Evolutionary conservation across 768 basidiomycete genomes (phyloP), one percentile per base, ranked within the genome.

Genomic region (Phanerochaete carnosa): DNA sequence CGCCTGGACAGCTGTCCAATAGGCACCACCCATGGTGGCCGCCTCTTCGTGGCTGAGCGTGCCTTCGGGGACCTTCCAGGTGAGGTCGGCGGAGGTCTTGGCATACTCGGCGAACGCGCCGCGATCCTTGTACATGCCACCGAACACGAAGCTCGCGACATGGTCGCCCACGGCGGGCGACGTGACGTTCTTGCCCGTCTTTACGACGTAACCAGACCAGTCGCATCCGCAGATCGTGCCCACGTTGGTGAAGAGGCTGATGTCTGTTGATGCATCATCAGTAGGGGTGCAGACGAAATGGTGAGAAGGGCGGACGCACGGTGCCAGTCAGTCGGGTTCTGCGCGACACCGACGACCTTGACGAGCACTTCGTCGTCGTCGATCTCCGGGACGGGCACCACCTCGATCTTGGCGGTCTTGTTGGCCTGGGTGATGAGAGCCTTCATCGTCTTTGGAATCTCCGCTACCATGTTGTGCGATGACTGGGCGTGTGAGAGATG

Each of bases 31-130:
- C 47, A 64, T 50, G 9, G 63, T 62, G 1, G 64, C 66, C 3
- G 66, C 66, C 46, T 68, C 54, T 51, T 67, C 68, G 45, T 66
- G 58, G 2, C 53, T 51, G 23, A 70, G 45, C 35, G 66, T 64
- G 4, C 59, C 62, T 19, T 26, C 37, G 11, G 68, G 68, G 1
- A 70, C 63, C 45, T 62, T 57, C 69, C 67, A 70, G 7, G 55
- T 58, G 13, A 71, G 65, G 23, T 71, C 62, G 1, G 68, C 68
- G 32, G 55, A 46, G 0, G 65, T 61, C 52, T 64, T 54, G 16
- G 69, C 60, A 59, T 72, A 74, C 55, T 74, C 70, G 5, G 71
- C 65, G 45, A 65, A 73, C 26, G 72, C 66, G 28, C 72, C 72
- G 30, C 65, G 29, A 45, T 66, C 58, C 12, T 39, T n/a, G 52